These are phyloP conservation scores for Mycena leptocephala DNA, from an alignment of 768 basidiomycete genomes.

Conservation along the genomic window DNA sequence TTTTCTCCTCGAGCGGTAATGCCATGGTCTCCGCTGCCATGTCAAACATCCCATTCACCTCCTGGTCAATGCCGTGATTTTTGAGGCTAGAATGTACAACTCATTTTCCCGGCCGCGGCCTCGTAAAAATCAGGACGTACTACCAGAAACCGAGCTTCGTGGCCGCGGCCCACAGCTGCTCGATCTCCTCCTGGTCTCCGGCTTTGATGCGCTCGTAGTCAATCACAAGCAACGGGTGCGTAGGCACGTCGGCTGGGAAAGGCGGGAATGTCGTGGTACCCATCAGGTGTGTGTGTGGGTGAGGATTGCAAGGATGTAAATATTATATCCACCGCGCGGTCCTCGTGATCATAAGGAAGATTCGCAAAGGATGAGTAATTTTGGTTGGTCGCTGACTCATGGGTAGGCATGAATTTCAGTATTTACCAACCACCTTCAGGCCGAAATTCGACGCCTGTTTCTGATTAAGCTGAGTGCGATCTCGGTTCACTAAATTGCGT, in stretches of 20 bases:
- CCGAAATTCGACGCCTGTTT: too few relatives aligned
- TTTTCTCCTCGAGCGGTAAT: constrained; percentile 60
- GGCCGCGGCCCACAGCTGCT: constrained; percentile 59
- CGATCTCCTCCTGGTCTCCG: constrained; percentile 54
- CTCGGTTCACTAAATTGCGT: too few relatives aligned
- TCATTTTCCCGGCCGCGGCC: background rate
- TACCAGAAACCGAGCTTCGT: constrained; percentile 68
- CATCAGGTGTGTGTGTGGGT: too few relatives aligned
- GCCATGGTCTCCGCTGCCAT: constrained; percentile 58
- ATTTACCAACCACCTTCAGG: too few relatives aligned
- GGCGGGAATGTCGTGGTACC: too few relatives aligned
- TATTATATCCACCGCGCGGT: too few relatives aligned
- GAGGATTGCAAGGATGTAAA: too few relatives aligned
- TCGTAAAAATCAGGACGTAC: constrained; percentile 46
- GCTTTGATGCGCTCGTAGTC: constrained; percentile 57
- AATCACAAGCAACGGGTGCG: constrained; percentile 60
- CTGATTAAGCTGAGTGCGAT: too few relatives aligned
- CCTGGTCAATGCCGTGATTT: constrained; percentile 59
- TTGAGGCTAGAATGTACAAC: constrained; percentile 49
- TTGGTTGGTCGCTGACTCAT: too few relatives aligned
- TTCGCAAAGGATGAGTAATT: too few relatives aligned
- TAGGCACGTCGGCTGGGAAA: constrained; percentile 50
- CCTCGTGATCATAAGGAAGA: too few relatives aligned
- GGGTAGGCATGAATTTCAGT: too few relatives aligned
- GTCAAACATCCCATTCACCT: constrained; percentile 59